These are phyloP conservation scores for Diplodia sapinea DNA, from an alignment of 2,329 filamentous ascomycete species.

Conservation along the genomic window DNA sequence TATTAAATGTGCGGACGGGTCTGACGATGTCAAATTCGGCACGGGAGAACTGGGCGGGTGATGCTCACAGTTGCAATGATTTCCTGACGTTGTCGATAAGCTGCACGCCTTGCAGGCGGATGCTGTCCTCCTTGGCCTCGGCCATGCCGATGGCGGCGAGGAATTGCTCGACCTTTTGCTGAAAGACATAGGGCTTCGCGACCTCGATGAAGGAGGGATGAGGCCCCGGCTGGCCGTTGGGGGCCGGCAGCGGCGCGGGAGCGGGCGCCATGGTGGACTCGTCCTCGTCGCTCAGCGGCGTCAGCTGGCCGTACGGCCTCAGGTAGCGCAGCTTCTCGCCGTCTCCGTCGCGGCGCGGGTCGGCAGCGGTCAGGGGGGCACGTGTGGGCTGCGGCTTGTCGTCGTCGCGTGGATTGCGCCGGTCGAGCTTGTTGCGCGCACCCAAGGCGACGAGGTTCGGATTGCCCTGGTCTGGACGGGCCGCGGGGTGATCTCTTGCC, in stretches of 20 bases:
- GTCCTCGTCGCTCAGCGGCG: slow-evolving; percentile 16
- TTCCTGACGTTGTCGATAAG: slow-evolving; percentile 87
- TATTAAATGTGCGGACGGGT: slow-evolving; percentile 89
- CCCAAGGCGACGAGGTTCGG: slow-evolving; percentile 28
- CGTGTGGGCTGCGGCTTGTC: neutral
- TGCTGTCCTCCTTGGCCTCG: slow-evolving; percentile 77
- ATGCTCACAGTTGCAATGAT: slow-evolving; percentile 75
- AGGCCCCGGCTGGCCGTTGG: slow-evolving; percentile 49
- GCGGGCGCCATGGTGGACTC: slow-evolving; percentile 42
- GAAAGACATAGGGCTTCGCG: slow-evolving; percentile 78
- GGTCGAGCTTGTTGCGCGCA: slow-evolving; percentile 9
- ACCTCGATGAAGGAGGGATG: slow-evolving; percentile 69
- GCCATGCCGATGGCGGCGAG: slow-evolving; percentile 73
- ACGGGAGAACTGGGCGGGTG: slow-evolving; percentile 31
- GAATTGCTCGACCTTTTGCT: slow-evolving; percentile 77
- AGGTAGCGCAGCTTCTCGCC: neutral
- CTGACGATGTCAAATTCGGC: slow-evolving; percentile 51
- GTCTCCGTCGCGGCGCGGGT: neutral
- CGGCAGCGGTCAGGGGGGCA: neutral
- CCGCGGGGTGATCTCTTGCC: slow-evolving; percentile 5
- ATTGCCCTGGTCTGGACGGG: slow-evolving; percentile 16
- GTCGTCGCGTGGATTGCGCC: neutral
- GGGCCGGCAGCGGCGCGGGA: slow-evolving; percentile 36
- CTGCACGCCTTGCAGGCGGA: slow-evolving; percentile 83
- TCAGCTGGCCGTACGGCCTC: slow-evolving; percentile 13